Evolutionary conservation across 139 green algal species (phyloP).

Genomic region (Protoeuglena noctilucae): DNA sequence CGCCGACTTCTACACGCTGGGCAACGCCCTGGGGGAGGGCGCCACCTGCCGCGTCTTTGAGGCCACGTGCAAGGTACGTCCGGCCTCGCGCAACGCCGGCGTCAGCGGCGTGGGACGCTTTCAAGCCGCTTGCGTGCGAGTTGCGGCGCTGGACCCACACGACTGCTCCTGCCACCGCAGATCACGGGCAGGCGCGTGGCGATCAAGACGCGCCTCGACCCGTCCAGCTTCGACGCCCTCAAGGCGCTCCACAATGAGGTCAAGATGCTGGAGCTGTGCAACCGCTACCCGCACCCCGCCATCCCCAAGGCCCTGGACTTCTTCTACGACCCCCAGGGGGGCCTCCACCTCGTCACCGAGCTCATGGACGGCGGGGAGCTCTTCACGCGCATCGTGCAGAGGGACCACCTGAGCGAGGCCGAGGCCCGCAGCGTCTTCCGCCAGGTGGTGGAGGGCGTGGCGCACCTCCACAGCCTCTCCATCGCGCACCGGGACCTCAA

Average conservation of each 20-base stretch:
- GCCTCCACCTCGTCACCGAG: neutral
- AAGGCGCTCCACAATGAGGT: neutral
- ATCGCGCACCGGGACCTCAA: neutral
- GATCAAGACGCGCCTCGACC: neutral
- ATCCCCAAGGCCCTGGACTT: neutral
- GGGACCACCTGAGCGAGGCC: neutral
- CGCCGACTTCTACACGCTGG: neutral
- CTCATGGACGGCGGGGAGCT: neutral
- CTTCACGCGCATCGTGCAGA: neutral
- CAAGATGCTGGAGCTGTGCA: neutral
- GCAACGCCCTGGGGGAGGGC: neutral
- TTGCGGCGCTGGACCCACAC: too few relatives aligned
- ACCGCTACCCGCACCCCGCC: neutral
- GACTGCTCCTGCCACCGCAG: too few relatives aligned
- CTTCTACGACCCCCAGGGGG: neutral
- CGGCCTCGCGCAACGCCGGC: too few relatives aligned
- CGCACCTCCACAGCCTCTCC: neutral
- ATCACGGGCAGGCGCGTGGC: neutral
- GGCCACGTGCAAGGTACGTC: neutral
- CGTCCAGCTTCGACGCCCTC: neutral
- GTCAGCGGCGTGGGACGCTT: too few relatives aligned
- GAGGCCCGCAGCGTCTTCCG: neutral
- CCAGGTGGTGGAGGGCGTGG: neutral
- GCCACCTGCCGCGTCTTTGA: neutral
- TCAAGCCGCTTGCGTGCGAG: too few relatives aligned